Percentiles rank a stretch among this genome's conserved stretches.
These are phyloP conservation scores for Gossypium stocksii DNA, from an alignment of 345 rosid genomes.

Conservation along the genomic window DNA sequence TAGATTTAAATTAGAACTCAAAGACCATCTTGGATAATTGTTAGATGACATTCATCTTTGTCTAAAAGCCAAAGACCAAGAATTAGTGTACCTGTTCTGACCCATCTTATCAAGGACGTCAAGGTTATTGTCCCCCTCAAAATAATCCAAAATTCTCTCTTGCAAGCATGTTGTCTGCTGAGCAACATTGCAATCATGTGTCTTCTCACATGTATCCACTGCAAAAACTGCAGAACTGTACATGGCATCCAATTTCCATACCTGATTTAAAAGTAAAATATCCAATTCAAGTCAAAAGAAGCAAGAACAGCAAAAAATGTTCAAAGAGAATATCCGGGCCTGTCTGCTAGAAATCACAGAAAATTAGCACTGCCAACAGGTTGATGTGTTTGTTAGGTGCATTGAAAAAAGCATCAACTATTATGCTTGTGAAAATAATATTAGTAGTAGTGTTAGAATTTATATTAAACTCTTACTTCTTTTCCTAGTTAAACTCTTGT, in stretches of 20 bases:
- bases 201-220: conserved; percentile 37
- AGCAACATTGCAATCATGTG: conserved; percentile 36
- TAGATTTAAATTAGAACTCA: neutral
- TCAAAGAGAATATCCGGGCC: neutral
- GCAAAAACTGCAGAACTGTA: conserved; percentile 43
- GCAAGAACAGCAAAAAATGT: conserved; percentile 8
- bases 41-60: neutral
- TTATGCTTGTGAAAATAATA: neutral
- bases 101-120: conserved; percentile 32
- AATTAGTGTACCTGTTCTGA: conserved; percentile 42
- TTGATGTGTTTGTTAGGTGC: neutral
- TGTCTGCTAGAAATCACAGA: neutral
- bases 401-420: neutral
- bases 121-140: conserved; percentile 28
- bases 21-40: neutral
- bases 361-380: neutral
- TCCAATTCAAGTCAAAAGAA: conserved; percentile 3
- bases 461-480: no score
- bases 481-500: no score
- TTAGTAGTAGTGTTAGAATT: no score
- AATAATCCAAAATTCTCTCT: conserved; percentile 52
- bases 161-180: conserved; percentile 57
- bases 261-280: conserved; percentile 28
- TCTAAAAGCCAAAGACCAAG: neutral
- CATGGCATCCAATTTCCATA: conserved; percentile 48